Conservation (phyloP, 257 asterid species). For the Henckelia pumila region DNA sequence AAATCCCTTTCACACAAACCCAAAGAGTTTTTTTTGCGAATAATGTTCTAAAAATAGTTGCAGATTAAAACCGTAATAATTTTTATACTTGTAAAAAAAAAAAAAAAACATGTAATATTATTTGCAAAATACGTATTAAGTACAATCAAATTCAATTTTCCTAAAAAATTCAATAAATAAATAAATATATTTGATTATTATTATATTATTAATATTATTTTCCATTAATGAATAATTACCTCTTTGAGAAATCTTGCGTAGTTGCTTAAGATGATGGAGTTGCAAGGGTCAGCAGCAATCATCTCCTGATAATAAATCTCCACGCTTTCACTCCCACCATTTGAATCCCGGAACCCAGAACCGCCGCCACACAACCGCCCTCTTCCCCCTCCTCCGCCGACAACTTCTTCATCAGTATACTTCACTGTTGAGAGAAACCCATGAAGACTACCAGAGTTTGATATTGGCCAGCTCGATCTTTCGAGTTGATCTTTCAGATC, state of each 20-base stretch:
- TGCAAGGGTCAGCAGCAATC: slow-evolving; percentile 47
- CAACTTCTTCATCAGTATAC: slow-evolving; percentile 24
- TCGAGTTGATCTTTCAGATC: slow-evolving; percentile 20
- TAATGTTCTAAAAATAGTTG: too few relatives aligned
- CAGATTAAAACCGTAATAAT: too few relatives aligned
- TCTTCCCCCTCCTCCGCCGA: slow-evolving; percentile 24
- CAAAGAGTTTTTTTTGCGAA: too few relatives aligned
- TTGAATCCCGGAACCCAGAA: slow-evolving; percentile 28
- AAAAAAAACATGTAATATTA: too few relatives aligned
- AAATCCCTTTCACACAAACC: too few relatives aligned
- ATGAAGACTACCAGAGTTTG: slow-evolving; percentile 18
- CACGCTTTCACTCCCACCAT: slow-evolving; percentile 20
- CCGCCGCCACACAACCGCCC: slow-evolving; percentile 22
- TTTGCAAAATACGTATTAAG: too few relatives aligned
- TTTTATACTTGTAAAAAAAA: too few relatives aligned
- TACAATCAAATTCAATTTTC: background rate
- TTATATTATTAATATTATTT: too few relatives aligned
- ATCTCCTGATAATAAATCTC: slow-evolving; percentile 42
- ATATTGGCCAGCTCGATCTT: background rate
- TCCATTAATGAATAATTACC: slow-evolving; percentile 38
- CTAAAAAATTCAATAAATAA: too few relatives aligned
- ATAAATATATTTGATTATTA: too few relatives aligned
- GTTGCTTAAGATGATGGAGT: slow-evolving; percentile 45
- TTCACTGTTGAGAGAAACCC: slow-evolving; percentile 3
- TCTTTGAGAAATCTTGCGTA: slow-evolving; percentile 60